Percentiles rank a stretch among this genome's conserved stretches.
Evolutionary conservation across 495 filamentous ascomycete species (phyloP).

Genomic region (Penicillium cinerascens): DNA sequence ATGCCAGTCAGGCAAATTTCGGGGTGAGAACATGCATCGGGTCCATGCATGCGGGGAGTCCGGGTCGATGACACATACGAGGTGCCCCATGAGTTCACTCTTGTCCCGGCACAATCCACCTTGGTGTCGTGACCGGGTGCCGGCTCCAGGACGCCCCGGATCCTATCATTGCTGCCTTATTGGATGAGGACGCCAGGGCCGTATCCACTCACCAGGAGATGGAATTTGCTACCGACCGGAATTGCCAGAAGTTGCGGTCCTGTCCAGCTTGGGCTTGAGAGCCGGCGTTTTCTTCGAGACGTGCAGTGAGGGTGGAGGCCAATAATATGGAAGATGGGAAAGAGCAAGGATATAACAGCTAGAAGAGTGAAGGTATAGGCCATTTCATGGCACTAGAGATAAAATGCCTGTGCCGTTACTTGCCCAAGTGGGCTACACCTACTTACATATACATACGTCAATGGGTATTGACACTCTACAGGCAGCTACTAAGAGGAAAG

Average conservation of each 20-base stretch:
- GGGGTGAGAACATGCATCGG: conserved; percentile 1
- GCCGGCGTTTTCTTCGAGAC: neutral
- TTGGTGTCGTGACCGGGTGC: neutral
- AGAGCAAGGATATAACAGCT: neutral
- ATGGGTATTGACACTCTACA: neutral
- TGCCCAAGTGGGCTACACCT: no score
- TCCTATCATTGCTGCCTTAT: neutral
- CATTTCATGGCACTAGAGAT: neutral
- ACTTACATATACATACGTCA: neutral
- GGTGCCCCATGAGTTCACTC: neutral
- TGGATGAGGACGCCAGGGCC: neutral
- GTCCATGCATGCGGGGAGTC: neutral
- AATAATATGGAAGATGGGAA: neutral
- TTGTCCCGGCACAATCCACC: neutral
- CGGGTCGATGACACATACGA: conserved; percentile 6
- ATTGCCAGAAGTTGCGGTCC: neutral
- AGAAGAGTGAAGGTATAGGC: neutral
- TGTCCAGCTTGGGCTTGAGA: neutral
- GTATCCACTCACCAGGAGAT: neutral
- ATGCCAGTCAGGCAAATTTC: conserved; percentile 7
- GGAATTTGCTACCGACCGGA: neutral
- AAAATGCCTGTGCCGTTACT: neutral
- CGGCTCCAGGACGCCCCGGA: neutral
- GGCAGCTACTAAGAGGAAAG: neutral
- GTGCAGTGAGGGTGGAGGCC: neutral